Percentiles rank a stretch among this genome's conserved stretches.
phyloP scores from a whole-genome alignment of 768 basidiomycete species.

The Boletus bicolor region DNA sequence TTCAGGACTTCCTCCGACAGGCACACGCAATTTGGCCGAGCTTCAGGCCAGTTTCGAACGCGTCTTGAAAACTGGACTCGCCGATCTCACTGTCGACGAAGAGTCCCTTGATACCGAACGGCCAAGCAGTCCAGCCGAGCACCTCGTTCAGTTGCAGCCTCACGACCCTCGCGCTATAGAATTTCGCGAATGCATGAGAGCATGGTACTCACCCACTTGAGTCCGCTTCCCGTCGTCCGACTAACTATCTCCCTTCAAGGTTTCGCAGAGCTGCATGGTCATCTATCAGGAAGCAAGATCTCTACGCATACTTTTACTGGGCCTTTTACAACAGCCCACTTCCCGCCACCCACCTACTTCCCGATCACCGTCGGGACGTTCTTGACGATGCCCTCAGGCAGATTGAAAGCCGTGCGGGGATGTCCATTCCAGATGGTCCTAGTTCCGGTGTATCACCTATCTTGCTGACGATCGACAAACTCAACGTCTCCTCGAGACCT shows the following conservation, averaged over 20 bases:
- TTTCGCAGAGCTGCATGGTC: constrained; percentile 77
- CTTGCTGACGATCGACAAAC: constrained; percentile 74
- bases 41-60: constrained; percentile 59
- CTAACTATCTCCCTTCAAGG: constrained; percentile 36
- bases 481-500: constrained; percentile 68
- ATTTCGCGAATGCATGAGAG: constrained; percentile 65
- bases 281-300: constrained; percentile 56
- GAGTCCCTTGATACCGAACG: constrained; percentile 47
- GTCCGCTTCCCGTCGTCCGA: neutral
- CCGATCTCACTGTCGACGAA: constrained; percentile 52
- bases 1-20: constrained; percentile 43
- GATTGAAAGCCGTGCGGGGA: constrained; percentile 72
- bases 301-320: constrained; percentile 82
- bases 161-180: constrained; percentile 72
- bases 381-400: constrained; percentile 60
- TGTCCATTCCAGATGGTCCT: constrained; percentile 57
- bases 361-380: constrained; percentile 43
- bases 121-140: constrained; percentile 61
- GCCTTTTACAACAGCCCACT: constrained; percentile 69
- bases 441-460: constrained; percentile 52
- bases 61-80: constrained; percentile 63
- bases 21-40: constrained; percentile 48
- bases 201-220: constrained; percentile 35
- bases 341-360: constrained; percentile 47
- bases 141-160: constrained; percentile 51